These are phyloP conservation scores for Lasiosphaeria hispida DNA, from an alignment of 495 filamentous ascomycete species.

Conservation along the genomic window DNA sequence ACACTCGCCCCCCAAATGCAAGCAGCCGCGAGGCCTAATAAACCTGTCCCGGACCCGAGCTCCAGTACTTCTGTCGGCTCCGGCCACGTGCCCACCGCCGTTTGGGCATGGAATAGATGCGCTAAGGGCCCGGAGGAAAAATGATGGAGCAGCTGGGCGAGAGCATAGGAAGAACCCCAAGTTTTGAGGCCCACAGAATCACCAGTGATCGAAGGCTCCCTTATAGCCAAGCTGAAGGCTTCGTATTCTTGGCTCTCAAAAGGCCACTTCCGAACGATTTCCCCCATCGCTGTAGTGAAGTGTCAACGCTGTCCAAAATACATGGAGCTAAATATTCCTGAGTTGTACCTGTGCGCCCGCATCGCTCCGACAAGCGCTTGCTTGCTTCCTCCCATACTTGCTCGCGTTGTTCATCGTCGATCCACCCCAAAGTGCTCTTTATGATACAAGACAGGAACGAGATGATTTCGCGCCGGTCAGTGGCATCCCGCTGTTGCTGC, in stretches of 20 bases:
- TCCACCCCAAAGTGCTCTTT: constrained; percentile 70
- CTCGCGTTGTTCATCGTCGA: constrained; percentile 66
- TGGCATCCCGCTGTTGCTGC: constrained; percentile 20
- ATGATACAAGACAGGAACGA: constrained; percentile 75
- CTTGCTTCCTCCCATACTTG: constrained; percentile 76
- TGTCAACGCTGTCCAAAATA: not conserved
- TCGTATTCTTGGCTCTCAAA: constrained; percentile 43
- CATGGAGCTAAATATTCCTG: constrained; percentile 20
- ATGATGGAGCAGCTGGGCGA: constrained; percentile 68
- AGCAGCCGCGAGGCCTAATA: constrained; percentile 55
- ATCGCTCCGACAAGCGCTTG: constrained; percentile 74
- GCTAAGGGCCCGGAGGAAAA: constrained; percentile 36
- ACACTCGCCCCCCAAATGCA: constrained; percentile 41
- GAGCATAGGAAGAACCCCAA: constrained; percentile 83
- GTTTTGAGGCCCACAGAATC: constrained; percentile 92
- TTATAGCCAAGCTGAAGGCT: constrained; percentile 61
- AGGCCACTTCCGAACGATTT: constrained; percentile 70
- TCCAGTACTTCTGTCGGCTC: constrained; percentile 45
- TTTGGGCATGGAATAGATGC: constrained; percentile 32
- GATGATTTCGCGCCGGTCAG: constrained; percentile 41
- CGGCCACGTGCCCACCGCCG: constrained; percentile 9
- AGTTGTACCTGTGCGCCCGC: constrained; percentile 61
- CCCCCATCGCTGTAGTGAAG: constrained; percentile 64
- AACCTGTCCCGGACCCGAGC: constrained; percentile 63
- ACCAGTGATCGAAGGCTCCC: constrained; percentile 82